These are phyloP conservation scores for Blastobotrys malaysiensis DNA, from an alignment of 1,139 yeast genomes.

Conservation along the genomic window DNA sequence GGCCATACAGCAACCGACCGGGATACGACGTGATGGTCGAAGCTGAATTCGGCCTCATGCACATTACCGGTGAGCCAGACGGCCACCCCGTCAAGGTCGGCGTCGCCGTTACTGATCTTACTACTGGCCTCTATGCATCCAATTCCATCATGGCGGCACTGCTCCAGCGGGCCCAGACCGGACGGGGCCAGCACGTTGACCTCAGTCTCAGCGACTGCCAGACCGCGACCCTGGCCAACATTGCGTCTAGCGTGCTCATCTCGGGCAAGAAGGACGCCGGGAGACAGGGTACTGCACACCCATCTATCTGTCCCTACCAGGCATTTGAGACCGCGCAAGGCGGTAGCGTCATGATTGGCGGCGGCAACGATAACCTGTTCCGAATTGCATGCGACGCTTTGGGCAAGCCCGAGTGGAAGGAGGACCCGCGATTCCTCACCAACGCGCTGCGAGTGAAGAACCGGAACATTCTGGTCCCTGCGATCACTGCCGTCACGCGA, in stretches of 20 bases:
- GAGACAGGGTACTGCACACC: slow-evolving; percentile 41
- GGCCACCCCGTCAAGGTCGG: slow-evolving; percentile 43
- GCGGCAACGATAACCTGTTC: slow-evolving; percentile 39
- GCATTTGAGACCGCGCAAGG: slow-evolving; percentile 37
- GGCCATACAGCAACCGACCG: slow-evolving; percentile 35
- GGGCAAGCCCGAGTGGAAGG: slow-evolving; percentile 36
- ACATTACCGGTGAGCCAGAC: slow-evolving; percentile 39
- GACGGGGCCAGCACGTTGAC: slow-evolving; percentile 37
- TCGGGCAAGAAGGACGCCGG: slow-evolving; percentile 39
- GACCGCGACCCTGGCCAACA: slow-evolving; percentile 38
- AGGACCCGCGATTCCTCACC: slow-evolving; percentile 32
- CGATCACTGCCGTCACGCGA: slow-evolving; percentile 29
- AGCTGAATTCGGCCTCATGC: slow-evolving; percentile 43
- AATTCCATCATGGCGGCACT: slow-evolving; percentile 38
- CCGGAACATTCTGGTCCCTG: slow-evolving; percentile 33
- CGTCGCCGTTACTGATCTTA: slow-evolving; percentile 41
- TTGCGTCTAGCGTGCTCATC: slow-evolving; percentile 37
- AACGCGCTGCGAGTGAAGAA: slow-evolving; percentile 37
- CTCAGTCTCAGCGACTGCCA: slow-evolving; percentile 38
- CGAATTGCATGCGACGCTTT: slow-evolving; percentile 33
- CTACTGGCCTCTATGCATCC: slow-evolving; percentile 39
- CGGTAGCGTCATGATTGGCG: slow-evolving; percentile 39
- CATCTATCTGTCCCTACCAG: slow-evolving; percentile 41
- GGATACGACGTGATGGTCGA: slow-evolving; percentile 44
- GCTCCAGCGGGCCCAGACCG: slow-evolving; percentile 34